Base-by-base conservation (phyloP, 257 asterid species). In the Leonotis leonurus region DNA sequence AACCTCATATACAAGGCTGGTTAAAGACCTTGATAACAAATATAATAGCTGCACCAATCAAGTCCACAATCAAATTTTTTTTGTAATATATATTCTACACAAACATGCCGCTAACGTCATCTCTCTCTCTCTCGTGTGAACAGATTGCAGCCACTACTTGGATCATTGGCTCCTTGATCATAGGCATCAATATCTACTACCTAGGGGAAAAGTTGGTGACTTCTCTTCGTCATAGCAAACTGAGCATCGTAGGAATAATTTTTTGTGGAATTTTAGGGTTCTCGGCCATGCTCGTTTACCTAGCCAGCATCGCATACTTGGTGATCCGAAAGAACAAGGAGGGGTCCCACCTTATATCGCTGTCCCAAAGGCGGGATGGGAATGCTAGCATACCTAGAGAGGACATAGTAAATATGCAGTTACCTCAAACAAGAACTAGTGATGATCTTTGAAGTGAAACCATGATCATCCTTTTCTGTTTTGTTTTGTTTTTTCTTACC, bases 151-250 rank as follows among this genome's bases (percentile, higher is more conserved):
- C 85, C 17, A 63, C 69, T 8, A 89, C 97, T 63, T 92, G 99
- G 99, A 26, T 89, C 48, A 87, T 92, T 16, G 79, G 97, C 44
- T 77, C 87, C 40, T 70, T 92, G 6, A 89, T 92, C 45, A 92
- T 89, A 80, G 95, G 86, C 71, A 92, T 92, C 62, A 92, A 92
- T 50, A 70, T 86, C 65, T 85, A 80, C 74, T 92, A 92, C 69
- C 65, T 92, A 37, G 99, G 67, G 0, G 89, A 83, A 17, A 86
- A 72, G 68, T 59, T 89, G 70, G 82, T 82, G 32, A 36, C 67
- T 17, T 67, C 93, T 9, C 95, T 92, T 62, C 80, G 73, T 6
- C 71, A 75, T 8, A 82, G 91, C 77, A 78, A 79, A 25, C 50
- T 83, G 26, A 56, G 51, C 41, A 4, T 70, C 1, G 84, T 67